A percentile compares a stretch with the other conserved stretches of the same genome.
Conservation (phyloP, 768 basidiomycete species). For the Kwoniella dejecticola region DNA sequence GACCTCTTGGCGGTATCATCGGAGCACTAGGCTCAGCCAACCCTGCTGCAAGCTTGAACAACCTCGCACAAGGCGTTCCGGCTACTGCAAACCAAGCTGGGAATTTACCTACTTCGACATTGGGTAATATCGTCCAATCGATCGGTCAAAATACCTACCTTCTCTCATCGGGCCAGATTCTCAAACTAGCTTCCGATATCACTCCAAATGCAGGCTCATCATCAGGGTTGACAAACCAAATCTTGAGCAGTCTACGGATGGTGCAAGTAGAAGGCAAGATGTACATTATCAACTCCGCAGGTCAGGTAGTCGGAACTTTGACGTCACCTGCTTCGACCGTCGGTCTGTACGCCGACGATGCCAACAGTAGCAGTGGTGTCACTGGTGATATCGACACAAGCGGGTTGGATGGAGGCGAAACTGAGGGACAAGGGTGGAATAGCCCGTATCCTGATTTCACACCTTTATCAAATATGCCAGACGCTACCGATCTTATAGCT, state of each 20-base stretch:
- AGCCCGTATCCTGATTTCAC: neutral
- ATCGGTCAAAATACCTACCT: constrained; percentile 18
- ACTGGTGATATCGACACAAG: neutral
- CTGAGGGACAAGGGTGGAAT: constrained; percentile 1
- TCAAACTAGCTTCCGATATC: constrained; percentile 12
- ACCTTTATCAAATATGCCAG: neutral
- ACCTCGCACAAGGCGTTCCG: neutral
- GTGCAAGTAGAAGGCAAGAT: constrained; percentile 17
- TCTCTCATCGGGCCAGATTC: constrained; percentile 12
- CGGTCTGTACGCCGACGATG: constrained; percentile 5
- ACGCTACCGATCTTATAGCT: constrained; percentile 11
- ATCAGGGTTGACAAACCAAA: neutral
- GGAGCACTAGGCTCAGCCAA: neutral
- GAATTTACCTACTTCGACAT: neutral
- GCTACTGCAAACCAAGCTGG: neutral
- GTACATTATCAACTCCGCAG: constrained; percentile 22
- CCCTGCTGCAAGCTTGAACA: neutral
- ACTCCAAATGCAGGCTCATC: neutral
- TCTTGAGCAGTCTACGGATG: neutral
- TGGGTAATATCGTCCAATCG: constrained; percentile 10
- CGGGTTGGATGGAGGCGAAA: neutral
- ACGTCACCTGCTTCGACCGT: constrained; percentile 8
- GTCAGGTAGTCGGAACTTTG: constrained; percentile 18
- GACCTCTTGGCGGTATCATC: neutral
- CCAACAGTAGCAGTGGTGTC: neutral